These are phyloP conservation scores for Mrakia blollopis DNA, from an alignment of 768 basidiomycete species.

Conservation along the genomic window DNA sequence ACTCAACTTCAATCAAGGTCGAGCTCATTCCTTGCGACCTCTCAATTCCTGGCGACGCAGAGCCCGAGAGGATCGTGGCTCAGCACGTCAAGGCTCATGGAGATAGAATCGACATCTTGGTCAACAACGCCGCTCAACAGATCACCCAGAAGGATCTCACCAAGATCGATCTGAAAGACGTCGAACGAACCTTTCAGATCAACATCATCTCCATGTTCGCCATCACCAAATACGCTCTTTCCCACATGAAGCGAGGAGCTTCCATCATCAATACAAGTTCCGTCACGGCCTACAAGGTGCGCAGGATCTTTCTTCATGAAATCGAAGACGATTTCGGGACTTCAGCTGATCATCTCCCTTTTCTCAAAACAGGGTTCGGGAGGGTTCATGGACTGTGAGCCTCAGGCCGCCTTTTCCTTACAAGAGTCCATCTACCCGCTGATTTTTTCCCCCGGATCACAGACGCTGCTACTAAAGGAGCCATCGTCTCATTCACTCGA, in stretches of 20 bases:
- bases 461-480: constrained; percentile 57
- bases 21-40: constrained; percentile 47
- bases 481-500: constrained; percentile 54
- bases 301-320: constrained; percentile 7
- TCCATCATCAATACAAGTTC: constrained; percentile 61
- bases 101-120: constrained; percentile 53
- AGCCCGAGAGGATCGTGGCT: constrained; percentile 51
- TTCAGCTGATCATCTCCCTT: constrained; percentile 20
- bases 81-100: constrained; percentile 49
- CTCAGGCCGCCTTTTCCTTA: constrained; percentile 3
- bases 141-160: constrained; percentile 52
- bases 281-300: constrained; percentile 53
- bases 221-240: constrained; percentile 55
- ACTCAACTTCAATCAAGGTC: constrained; percentile 41
- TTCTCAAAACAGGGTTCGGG: not conserved
- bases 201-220: constrained; percentile 60
- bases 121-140: constrained; percentile 51
- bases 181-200: not conserved
- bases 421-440: not conserved
- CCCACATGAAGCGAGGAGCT: constrained; percentile 57
- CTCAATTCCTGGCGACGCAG: constrained; percentile 42
- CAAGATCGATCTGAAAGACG: constrained; percentile 45
- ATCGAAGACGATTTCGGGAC: too few species aligned
- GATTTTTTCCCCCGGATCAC: not conserved
- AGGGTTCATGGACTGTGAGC: too few species aligned